Evolutionary conservation across 805 yeast species (phyloP).

Genomic region (Priceomyces castillae): DNA sequence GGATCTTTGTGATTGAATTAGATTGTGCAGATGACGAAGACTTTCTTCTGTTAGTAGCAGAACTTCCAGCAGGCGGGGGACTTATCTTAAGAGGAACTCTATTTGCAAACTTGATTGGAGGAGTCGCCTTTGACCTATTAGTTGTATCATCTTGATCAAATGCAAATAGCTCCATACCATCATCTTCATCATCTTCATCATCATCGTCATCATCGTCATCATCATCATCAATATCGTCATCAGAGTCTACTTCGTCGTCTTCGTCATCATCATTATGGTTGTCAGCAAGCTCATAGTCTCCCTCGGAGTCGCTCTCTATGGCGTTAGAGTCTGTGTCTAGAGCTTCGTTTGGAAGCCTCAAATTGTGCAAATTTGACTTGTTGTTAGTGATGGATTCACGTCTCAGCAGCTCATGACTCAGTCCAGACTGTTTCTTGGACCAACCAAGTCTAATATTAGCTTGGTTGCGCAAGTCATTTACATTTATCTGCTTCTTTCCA

Average conservation of each 20-base stretch:
- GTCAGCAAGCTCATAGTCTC: constrained; percentile 18
- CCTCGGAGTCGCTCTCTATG: constrained; percentile 32
- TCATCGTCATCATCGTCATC: constrained; percentile 30
- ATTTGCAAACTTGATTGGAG: constrained; percentile 42
- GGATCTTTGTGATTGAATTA: constrained; percentile 13
- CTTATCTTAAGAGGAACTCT: constrained; percentile 38
- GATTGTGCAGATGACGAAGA: constrained; percentile 25
- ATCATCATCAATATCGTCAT: constrained; percentile 37
- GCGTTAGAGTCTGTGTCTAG: constrained; percentile 20
- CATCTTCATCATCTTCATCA: constrained; percentile 21
- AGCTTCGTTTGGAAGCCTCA: constrained; percentile 43
- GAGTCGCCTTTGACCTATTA: constrained; percentile 19
- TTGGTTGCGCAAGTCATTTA: constrained; percentile 34
- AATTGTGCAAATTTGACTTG: constrained; percentile 42
- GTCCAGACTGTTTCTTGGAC: constrained; percentile 31
- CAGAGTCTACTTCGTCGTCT: constrained; percentile 31
- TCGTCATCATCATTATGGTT: constrained; percentile 30
- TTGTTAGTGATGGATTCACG: constrained; percentile 53
- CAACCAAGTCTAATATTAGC: constrained; percentile 37
- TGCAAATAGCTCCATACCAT: constrained; percentile 21
- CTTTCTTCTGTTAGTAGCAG: constrained; percentile 21
- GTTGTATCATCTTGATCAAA: constrained; percentile 24
- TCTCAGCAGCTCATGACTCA: constrained; percentile 18
- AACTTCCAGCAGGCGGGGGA: constrained; percentile 29
- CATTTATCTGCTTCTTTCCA: constrained; percentile 24